Evolutionary conservation across 1,284 basidiomycete species (phyloP).

Genomic region (Porogramme epimiltina): DNA sequence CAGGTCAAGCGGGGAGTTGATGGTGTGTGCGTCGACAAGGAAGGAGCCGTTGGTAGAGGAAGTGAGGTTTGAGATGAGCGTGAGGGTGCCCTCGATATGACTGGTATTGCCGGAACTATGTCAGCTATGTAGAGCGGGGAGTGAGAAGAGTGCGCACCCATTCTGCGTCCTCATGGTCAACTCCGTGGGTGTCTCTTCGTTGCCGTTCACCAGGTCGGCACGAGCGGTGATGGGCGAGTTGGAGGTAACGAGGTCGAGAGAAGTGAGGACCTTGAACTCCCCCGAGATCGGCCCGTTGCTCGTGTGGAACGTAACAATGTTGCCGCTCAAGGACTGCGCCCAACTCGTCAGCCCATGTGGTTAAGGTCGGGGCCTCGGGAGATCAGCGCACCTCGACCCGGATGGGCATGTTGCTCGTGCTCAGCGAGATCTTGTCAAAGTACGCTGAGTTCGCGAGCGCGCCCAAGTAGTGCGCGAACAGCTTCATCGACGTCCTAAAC

Average conservation of each 20-base stretch:
- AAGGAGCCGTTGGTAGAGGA: constrained; percentile 33
- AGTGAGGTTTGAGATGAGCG: constrained; percentile 22
- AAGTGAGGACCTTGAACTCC: constrained; percentile 37
- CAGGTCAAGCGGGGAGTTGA: constrained; percentile 34
- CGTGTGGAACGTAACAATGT: constrained; percentile 16
- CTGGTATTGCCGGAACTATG: neutral
- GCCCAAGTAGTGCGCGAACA: constrained; percentile 24
- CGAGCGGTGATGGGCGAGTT: constrained; percentile 31
- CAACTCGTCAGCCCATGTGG: too few relatives aligned
- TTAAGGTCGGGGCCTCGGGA: neutral
- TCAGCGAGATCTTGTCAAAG: constrained; percentile 21
- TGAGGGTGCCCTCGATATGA: constrained; percentile 1
- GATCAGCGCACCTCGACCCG: constrained; percentile 13
- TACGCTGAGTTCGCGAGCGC: constrained; percentile 20
- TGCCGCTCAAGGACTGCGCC: constrained; percentile 12
- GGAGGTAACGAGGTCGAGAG: constrained; percentile 38
- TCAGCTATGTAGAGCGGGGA: too few relatives aligned
- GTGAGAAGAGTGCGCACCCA: constrained; percentile 3
- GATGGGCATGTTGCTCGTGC: constrained; percentile 18
- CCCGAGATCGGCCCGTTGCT: constrained; percentile 43
- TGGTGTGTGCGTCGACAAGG: constrained; percentile 26
- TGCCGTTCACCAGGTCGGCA: neutral
- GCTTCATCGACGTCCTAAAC: constrained; percentile 25
- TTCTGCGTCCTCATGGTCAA: constrained; percentile 2
- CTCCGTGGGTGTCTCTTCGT: neutral